Percentiles rank a stretch among this genome's conserved stretches.
Conservation (phyloP, 2,329 filamentous ascomycete genomes). For the Trichophaea hybrida region DNA sequence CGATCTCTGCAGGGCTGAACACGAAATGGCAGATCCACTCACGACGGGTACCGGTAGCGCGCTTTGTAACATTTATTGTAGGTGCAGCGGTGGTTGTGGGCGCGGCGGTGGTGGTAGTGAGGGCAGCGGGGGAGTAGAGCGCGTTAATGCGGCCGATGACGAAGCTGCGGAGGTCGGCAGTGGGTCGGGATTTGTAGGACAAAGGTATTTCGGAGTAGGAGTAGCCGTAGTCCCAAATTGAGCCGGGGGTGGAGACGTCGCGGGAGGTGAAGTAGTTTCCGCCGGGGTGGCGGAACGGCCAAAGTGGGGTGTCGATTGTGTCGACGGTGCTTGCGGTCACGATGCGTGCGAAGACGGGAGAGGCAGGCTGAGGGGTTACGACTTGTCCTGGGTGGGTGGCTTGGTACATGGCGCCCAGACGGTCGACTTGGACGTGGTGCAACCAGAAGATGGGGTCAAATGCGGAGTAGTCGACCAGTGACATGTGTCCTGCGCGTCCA, state of each 20-base stretch:
- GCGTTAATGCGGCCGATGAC: conserved; percentile 16
- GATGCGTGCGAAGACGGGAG: conserved; percentile 16
- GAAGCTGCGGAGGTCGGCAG: conserved; percentile 12
- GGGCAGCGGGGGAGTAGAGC: conserved; percentile 11
- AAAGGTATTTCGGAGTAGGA: conserved; percentile 26
- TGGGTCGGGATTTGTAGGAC: conserved; percentile 2
- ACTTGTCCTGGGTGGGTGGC: conserved; percentile 21
- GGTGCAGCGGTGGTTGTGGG: too few relatives aligned
- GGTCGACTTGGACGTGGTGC: conserved; percentile 26
- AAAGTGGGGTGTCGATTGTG: conserved; percentile 21
- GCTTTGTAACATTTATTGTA: neutral
- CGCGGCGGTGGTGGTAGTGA: neutral
- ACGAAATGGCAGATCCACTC: conserved; percentile 5
- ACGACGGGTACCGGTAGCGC: neutral
- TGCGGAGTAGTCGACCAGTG: conserved; percentile 24
- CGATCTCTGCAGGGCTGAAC: neutral
- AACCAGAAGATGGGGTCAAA: conserved; percentile 28
- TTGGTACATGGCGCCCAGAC: conserved; percentile 28
- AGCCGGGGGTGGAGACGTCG: conserved; percentile 17
- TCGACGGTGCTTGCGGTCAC: conserved; percentile 12
- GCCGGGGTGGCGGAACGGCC: conserved; percentile 22
- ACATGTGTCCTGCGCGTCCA: conserved; percentile 25
- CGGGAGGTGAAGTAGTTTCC: conserved; percentile 19
- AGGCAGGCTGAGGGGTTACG: conserved; percentile 12
- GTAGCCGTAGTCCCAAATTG: conserved; percentile 22